phyloP scores from a whole-genome alignment of 192 early-diverging fungal genomes.

The Coemansia sp. region DNA sequence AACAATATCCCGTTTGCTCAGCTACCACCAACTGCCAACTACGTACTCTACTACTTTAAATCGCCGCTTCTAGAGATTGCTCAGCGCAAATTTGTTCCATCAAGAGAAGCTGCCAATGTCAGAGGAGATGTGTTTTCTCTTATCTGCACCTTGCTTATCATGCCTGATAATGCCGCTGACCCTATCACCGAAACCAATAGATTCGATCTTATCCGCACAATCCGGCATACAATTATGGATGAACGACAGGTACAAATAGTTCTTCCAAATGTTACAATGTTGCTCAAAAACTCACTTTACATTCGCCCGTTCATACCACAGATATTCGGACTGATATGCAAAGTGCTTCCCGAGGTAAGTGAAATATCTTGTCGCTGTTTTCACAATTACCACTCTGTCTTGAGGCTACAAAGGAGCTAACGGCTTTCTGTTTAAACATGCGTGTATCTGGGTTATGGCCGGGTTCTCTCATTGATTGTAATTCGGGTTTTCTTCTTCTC shows the following conservation, averaged over 20 bases:
- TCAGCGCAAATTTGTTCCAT: conserved; percentile 8
- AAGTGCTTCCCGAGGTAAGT: conserved; percentile 40
- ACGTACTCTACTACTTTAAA: conserved; percentile 30
- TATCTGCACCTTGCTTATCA: conserved; percentile 15
- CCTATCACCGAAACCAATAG: conserved; percentile 16
- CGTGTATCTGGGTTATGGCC: no score
- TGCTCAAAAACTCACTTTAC: conserved; percentile 35
- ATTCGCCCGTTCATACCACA: conserved; percentile 40
- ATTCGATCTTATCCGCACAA: conserved; percentile 23
- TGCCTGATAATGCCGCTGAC: conserved; percentile 23
- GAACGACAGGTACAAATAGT: conserved; percentile 23
- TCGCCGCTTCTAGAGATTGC: conserved; percentile 28
- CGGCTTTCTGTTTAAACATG: no score
- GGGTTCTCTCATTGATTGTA: conserved; percentile 4
- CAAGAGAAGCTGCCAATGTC: conserved; percentile 14
- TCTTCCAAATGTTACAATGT: conserved; percentile 20
- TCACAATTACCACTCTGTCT: no score
- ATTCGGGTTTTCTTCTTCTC: not conserved
- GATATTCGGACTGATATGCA: conserved; percentile 28
- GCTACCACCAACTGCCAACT: conserved; percentile 41
- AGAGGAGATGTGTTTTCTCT: conserved; percentile 17
- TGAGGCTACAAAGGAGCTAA: no score
- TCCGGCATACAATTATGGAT: conserved; percentile 20
- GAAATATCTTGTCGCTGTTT: not conserved
- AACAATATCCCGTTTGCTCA: conserved; percentile 29